phyloP scores from a whole-genome alignment of 2,329 filamentous ascomycete species.

The Coniochaeta sp. region DNA sequence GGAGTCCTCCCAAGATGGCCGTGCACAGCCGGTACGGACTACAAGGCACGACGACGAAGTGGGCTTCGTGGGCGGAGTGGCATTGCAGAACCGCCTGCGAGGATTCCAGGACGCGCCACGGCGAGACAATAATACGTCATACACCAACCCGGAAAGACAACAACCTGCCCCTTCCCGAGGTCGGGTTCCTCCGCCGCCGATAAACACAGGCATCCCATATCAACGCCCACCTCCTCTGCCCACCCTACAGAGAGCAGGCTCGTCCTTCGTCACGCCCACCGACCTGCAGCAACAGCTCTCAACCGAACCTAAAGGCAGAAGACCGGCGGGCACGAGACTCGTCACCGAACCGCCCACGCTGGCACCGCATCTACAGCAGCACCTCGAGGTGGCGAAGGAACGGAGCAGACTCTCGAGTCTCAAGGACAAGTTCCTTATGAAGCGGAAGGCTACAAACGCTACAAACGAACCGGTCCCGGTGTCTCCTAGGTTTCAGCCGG shows the following conservation, averaged over 20 bases:
- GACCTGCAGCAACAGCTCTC: conserved; percentile 37
- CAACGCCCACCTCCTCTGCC: conserved; percentile 19
- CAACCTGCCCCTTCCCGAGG: conserved; percentile 19
- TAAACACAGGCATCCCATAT: conserved; percentile 23
- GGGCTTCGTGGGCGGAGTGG: conserved; percentile 49
- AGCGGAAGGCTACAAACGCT: conserved; percentile 47
- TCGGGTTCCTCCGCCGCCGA: conserved; percentile 27
- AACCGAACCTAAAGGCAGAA: conserved; percentile 27
- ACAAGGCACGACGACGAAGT: conserved; percentile 29
- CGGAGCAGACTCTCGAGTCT: conserved; percentile 51
- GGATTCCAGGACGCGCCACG: conserved; percentile 19
- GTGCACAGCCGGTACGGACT: conserved; percentile 13
- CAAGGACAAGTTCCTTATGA: conserved; percentile 52
- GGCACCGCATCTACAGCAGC: conserved; percentile 10
- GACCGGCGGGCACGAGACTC: conserved; percentile 33
- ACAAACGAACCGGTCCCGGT: conserved; percentile 34
- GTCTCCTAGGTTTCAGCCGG: conserved; percentile 27
- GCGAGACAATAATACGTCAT: conserved; percentile 6
- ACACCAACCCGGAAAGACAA: conserved; percentile 11
- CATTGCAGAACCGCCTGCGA: conserved; percentile 43
- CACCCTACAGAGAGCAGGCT: conserved; percentile 18
- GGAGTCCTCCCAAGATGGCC: conserved; percentile 11
- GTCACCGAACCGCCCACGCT: conserved; percentile 24
- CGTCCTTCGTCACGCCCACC: conserved; percentile 42
- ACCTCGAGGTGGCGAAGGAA: conserved; percentile 34